Evolutionary conservation across 805 yeast species (phyloP), one percentile per base, ranked within the genome.

Genomic region (Zygotorulaspora florentina): DNA sequence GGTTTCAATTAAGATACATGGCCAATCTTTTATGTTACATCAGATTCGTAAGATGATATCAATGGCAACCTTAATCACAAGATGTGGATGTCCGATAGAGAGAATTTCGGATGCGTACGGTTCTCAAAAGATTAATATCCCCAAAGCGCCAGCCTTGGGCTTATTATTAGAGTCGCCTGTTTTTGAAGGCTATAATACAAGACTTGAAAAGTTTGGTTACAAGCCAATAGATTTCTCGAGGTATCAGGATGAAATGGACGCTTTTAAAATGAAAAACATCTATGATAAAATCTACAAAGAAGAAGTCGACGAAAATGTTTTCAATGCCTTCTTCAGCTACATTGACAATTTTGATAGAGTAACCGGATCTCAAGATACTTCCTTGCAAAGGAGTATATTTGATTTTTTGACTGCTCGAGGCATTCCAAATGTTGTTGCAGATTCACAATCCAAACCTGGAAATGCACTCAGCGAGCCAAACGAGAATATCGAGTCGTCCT

Each of bases 11-110:
- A 90, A 91, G 70, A 87, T 93, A 54, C 99, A 93, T 65, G 99
- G 99, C 7, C 99, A 93, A 69, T 87, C 96, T 3, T 93, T 93
- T 67, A 93, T 93, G 98, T 75, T 93, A 52, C 98, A 91, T 69
- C 99, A 91, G 74, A 93, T 93, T 61, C 81, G 99, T 64, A 93
- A 93, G 64, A 93, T 93, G 98, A 87, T 93, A 48, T 91, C 96
- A 17, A 84, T 91, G 95, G 96, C 95, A 1, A 79, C 90, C 0
- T 72, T 91, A 46, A 80, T 86, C 13, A 81, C 91, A 17, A 77
- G 99, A 61, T 82, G 93, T 15, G 93, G 96, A 9, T 81, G 90
- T 60, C 96, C 97, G 3, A 61, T 78, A 27, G 76, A 76, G 20
- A 79, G 96, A 57, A 86, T 93, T 51, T 62, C 70, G 8, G 87